phyloP scores from a whole-genome alignment of 495 filamentous ascomycete species.

The Aspergillus leporis region DNA sequence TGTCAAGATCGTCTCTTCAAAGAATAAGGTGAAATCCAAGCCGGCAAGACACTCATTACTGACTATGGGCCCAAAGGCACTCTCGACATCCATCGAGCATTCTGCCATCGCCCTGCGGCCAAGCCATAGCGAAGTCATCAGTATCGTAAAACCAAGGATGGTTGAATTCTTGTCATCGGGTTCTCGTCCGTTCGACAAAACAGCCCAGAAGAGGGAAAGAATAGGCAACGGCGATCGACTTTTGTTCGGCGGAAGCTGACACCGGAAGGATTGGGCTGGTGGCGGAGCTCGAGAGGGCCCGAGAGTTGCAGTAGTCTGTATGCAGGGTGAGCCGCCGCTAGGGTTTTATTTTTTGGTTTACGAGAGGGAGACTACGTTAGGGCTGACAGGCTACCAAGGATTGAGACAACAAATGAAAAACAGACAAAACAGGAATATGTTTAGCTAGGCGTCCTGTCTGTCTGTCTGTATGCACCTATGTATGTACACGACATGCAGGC shows the following conservation, averaged over 20 bases:
- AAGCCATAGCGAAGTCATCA: neutral
- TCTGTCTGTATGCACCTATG: no score
- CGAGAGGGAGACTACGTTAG: neutral
- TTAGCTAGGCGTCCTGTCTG: no score
- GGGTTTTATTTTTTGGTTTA: no score
- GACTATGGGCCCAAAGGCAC: neutral
- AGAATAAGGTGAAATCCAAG: neutral
- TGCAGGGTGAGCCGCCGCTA: neutral
- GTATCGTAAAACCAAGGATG: neutral
- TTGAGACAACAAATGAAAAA: no score
- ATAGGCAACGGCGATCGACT: neutral
- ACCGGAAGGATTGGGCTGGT: neutral
- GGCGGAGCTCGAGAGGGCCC: no score
- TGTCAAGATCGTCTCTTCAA: neutral
- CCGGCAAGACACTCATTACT: neutral
- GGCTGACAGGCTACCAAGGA: neutral
- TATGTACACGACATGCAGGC: neutral
- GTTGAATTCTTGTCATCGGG: neutral
- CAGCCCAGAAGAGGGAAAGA: neutral
- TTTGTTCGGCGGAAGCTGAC: neutral
- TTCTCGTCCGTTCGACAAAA: neutral
- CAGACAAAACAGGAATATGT: no score
- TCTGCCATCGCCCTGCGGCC: conserved; percentile 28
- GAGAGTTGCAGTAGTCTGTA: neutral
- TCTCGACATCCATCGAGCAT: conserved; percentile 55